These are phyloP conservation scores for Sporothrix globosa DNA, from an alignment of 2,329 filamentous ascomycete genomes.

Conservation along the genomic window DNA sequence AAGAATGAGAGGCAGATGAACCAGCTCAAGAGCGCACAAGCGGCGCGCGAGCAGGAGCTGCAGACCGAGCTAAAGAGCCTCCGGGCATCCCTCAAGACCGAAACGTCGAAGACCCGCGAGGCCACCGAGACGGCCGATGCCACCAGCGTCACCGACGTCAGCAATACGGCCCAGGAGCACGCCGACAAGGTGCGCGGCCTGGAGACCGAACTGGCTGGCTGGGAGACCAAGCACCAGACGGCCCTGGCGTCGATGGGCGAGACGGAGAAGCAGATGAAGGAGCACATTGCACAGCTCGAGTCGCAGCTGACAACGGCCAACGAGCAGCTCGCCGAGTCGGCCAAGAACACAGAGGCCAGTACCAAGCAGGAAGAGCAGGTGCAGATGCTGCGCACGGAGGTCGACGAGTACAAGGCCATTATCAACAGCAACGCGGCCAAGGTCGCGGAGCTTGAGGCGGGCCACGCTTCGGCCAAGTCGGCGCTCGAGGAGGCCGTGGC, in stretches of 20 bases:
- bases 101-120: slow-evolving; percentile 11
- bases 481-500: slow-evolving; percentile 65
- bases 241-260: slow-evolving; percentile 71
- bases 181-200: slow-evolving; percentile 66
- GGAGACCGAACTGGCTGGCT: slow-evolving; percentile 70
- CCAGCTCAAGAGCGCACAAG: slow-evolving; percentile 71
- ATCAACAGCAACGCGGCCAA: slow-evolving; percentile 70
- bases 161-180: slow-evolving; percentile 44
- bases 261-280: slow-evolving; percentile 72
- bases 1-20: slow-evolving; percentile 81
- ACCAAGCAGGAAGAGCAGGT: slow-evolving; percentile 63
- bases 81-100: slow-evolving; percentile 57
- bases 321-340: slow-evolving; percentile 50
- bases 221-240: slow-evolving; percentile 75
- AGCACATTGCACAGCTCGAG: slow-evolving; percentile 75
- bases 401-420: slow-evolving; percentile 78
- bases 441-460: slow-evolving; percentile 73
- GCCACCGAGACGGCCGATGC: slow-evolving; percentile 2
- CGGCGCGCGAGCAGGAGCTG: slow-evolving; percentile 74
- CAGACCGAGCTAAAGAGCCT: slow-evolving; percentile 70
- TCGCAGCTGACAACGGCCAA: slow-evolving; percentile 58
- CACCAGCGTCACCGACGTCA: slow-evolving; percentile 30
- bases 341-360: slow-evolving; percentile 37
- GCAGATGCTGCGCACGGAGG: slow-evolving; percentile 68
- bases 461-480: slow-evolving; percentile 66